phyloP scores from a whole-genome alignment of 2,329 filamentous ascomycete genomes.

The Claviceps paspali region DNA sequence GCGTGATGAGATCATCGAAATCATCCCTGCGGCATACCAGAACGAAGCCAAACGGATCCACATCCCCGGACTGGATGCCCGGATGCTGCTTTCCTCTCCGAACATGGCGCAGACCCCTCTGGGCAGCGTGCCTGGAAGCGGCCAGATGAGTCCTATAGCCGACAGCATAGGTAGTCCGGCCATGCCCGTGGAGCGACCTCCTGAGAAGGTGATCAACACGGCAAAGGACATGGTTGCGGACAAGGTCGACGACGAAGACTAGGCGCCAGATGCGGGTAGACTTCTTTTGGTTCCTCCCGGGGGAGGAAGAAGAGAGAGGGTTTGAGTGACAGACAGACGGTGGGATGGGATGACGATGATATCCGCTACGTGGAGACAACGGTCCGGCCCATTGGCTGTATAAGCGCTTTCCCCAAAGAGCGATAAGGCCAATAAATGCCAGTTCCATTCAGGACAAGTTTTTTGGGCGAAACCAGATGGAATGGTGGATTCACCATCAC shows the following conservation, averaged over 20 bases:
- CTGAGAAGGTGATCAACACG: conserved; percentile 34
- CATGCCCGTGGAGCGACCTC: conserved; percentile 27
- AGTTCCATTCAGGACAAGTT: too few relatives aligned
- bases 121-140: conserved; percentile 15
- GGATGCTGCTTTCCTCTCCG: conserved; percentile 61
- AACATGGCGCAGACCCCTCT: conserved; percentile 71
- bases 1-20: conserved; percentile 95
- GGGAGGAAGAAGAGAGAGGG: background rate
- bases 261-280: conserved; percentile 6
- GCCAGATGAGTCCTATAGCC: conserved; percentile 31
- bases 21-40: conserved; percentile 93
- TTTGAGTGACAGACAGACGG: too few relatives aligned
- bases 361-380: too few relatives aligned
- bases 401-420: background rate
- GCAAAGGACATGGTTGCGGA: conserved; percentile 35
- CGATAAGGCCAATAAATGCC: background rate
- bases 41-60: conserved; percentile 86
- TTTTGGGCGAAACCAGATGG: too few relatives aligned
- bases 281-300: background rate
- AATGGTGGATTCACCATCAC: too few relatives aligned
- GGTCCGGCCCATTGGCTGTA: too few relatives aligned
- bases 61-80: conserved; percentile 53
- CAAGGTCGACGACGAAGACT: conserved; percentile 38
- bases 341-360: too few relatives aligned
- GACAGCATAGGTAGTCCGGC: conserved; percentile 30